A percentile compares a stretch with the other conserved stretches of the same genome.
phyloP scores from a whole-genome alignment of 1,139 yeast genomes.

The Hanseniaspora gamundiae region DNA sequence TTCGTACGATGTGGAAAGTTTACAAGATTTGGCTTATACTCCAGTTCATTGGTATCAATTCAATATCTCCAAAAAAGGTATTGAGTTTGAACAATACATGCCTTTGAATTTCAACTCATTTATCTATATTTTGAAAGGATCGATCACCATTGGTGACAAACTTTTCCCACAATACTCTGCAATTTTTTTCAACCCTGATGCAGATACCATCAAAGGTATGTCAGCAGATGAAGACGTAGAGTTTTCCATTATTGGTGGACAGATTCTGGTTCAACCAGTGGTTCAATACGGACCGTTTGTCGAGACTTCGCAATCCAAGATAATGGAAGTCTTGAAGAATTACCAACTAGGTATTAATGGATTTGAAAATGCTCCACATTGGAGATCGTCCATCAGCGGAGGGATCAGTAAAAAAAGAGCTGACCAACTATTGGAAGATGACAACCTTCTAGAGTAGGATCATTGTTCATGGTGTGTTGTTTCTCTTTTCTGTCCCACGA shows the following conservation, averaged over 20 bases:
- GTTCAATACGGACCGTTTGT: conserved; percentile 82
- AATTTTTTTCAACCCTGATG: conserved; percentile 56
- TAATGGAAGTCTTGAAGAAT: conserved; percentile 57
- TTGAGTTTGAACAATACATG: conserved; percentile 48
- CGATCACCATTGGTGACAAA: conserved; percentile 37
- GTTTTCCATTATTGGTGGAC: conserved; percentile 67
- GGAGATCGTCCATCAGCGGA: conserved; percentile 28
- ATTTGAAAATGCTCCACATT: conserved; percentile 55
- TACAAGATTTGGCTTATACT: conserved; percentile 69
- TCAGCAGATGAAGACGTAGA: conserved; percentile 29
- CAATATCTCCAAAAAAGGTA: conserved; percentile 50
- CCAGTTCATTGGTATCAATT: conserved; percentile 71
- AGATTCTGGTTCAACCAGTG: conserved; percentile 61
- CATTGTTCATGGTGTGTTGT: no score
- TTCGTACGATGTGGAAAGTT: conserved; percentile 62
- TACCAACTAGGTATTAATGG: conserved; percentile 61
- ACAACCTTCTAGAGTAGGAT: not conserved
- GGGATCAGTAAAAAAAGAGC: not conserved
- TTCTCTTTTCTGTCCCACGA: no score
- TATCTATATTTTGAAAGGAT: conserved; percentile 57
- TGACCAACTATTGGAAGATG: not conserved
- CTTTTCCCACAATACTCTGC: conserved; percentile 37
- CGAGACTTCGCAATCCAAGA: conserved; percentile 49
- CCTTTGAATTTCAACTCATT: conserved; percentile 60
- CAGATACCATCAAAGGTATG: conserved; percentile 41